Base-by-base conservation (phyloP, 2,329 filamentous ascomycete genomes). In the Harringtonia lauricola region DNA sequence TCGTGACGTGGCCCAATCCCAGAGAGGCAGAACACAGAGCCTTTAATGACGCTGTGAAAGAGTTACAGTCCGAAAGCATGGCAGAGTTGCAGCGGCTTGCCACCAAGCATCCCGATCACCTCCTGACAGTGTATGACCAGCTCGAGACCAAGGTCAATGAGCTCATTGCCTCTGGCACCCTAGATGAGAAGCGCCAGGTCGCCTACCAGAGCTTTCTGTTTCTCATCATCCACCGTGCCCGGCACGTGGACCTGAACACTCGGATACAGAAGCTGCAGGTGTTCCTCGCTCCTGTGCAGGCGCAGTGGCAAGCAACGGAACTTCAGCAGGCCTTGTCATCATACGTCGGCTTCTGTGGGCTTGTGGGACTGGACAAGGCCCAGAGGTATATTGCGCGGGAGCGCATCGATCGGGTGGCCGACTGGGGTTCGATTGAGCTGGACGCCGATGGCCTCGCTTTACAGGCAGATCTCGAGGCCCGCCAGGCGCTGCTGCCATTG, bases 201-300 rank as follows among this genome's bases (percentile, higher is more conserved):
- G 86, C 89, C 2, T 89, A 94, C 55, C 85, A 81, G 53, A 90
- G 88, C 10, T 90, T 96, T 50, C 70, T 96, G 1, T 94, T 98
- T 59, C 92, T 94, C 47, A 92, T 98, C 49, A 82, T 92, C 54
- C 90, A 96, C 61, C 86, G 92, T 47, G 81, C 87, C 30, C 81
- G 73, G 19, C 80, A 79, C 36, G 72, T 96, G 29, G 82, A 94
- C 51, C 71, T 74, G 17, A 69, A 71, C n/a, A 64, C 77, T 30
- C 84, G 89, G 47, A 70, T 89, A 42, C 69, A 77, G 44, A 82
- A 86, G 46, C 67, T 98, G 26, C 68, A 78, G 44, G 72, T 75
- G 14, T 95, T 96, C 59, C 72, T 96, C 40, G 73, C 82, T n/a
- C 87, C 89, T 2, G 79, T 96, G 21, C 82, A 82, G 51, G 68